Percentiles rank a stretch among this genome's conserved stretches.
phyloP scores from a whole-genome alignment of 768 basidiomycete genomes.

The Chalciporus chontae region DNA sequence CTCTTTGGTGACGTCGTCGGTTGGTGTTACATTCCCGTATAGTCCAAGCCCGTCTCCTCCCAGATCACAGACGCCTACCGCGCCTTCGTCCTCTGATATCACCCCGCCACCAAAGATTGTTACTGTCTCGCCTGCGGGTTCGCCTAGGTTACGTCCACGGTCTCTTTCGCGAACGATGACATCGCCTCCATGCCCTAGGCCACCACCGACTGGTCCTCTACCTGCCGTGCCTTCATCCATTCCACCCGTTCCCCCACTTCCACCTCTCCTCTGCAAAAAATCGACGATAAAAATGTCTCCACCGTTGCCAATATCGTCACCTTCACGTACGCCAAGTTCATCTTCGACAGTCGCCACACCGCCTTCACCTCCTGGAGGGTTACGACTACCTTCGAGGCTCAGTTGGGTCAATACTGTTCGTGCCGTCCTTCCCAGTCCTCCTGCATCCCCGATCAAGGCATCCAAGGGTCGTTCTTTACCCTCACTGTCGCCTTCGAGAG shows the following conservation, averaged over 20 bases:
- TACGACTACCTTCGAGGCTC: slow-evolving; percentile 31
- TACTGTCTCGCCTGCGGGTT: slow-evolving; percentile 18
- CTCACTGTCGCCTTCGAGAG: slow-evolving; percentile 6
- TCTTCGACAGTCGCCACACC: slow-evolving; percentile 13
- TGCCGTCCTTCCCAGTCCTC: slow-evolving; percentile 28
- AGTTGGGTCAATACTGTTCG: slow-evolving; percentile 27
- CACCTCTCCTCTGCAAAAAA: slow-evolving; percentile 18
- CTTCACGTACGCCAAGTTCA: slow-evolving; percentile 7
- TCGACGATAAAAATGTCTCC: slow-evolving; percentile 7
- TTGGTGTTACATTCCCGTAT: neutral
- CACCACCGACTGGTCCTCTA: slow-evolving; percentile 28
- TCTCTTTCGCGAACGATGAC: slow-evolving; percentile 24
- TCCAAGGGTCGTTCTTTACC: slow-evolving; percentile 5
- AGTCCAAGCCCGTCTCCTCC: slow-evolving; percentile 1
- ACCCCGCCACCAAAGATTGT: slow-evolving; percentile 6
- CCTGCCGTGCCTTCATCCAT: slow-evolving; percentile 25
- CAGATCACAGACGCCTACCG: slow-evolving; percentile 4
- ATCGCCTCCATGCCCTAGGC: slow-evolving; percentile 24
- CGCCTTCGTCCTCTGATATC: slow-evolving; percentile 4
- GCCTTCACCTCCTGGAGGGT: slow-evolving; percentile 27
- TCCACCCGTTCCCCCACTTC: slow-evolving; percentile 28
- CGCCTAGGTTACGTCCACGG: slow-evolving; percentile 21
- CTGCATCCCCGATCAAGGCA: slow-evolving; percentile 25
- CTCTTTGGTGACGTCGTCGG: neutral
- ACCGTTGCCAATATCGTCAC: slow-evolving; percentile 3